Conservation (phyloP, 225 moss, liverwort and hornwort species). For the Bryoerythrophyllum caledonicum region DNA sequence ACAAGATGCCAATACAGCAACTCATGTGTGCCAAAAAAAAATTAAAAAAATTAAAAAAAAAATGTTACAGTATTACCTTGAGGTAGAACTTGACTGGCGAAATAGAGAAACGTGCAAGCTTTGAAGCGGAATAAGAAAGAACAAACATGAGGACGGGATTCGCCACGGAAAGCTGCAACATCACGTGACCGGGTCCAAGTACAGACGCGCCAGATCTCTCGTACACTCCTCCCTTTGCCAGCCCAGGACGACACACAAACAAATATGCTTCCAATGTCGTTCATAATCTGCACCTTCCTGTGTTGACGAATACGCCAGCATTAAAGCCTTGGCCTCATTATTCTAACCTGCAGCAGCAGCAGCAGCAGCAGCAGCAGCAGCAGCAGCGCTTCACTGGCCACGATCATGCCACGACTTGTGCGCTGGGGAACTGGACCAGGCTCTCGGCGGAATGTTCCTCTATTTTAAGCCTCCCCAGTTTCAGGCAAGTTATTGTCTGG, state of each 20-base stretch:
- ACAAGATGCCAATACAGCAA: no score
- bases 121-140: not conserved
- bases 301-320: not conserved
- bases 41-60: no score
- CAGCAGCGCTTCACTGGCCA: not conserved
- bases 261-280: not conserved
- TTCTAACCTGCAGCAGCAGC: not conserved
- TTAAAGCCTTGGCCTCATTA: not conserved
- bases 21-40: no score
- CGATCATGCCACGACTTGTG: not conserved
- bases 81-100: no score
- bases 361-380: no score
- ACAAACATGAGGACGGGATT: not conserved
- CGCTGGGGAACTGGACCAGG: not conserved
- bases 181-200: not conserved
- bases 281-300: not conserved
- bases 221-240: not conserved
- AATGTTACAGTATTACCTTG: no score
- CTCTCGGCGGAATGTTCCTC: conserved; percentile 13
- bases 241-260: no score
- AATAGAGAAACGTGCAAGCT: conserved; percentile 4
- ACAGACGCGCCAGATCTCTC: conserved; percentile 3
- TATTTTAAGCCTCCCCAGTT: not conserved
- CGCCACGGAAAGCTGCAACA: conserved; percentile 5
- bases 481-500: conserved; percentile 11